Evolutionary conservation across 2,329 filamentous ascomycete genomes (phyloP), one percentile per base, ranked within the genome.

Genomic region (Tolypocladium inflatum): DNA sequence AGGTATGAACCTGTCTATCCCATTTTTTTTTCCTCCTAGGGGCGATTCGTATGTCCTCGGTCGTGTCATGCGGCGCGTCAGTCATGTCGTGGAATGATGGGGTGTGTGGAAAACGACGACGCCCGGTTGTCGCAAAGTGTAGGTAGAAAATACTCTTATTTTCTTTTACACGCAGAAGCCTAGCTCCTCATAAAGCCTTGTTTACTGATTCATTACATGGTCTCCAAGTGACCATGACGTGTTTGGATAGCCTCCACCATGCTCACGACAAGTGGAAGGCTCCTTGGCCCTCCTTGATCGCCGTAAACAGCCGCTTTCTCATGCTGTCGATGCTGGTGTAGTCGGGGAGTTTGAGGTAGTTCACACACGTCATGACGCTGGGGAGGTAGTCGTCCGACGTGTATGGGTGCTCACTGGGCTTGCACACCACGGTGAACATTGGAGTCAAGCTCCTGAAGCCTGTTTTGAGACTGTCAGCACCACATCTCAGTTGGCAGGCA

Each of bases 281-380:
- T 37, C 94, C 94, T 72, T 99, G 94, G 30, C 94, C 94, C 77
- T 99, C 95, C 72, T 86, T 89, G 70, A 96, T 96, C 33, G 94
- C 95, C 63, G 87, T 88, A 63, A 83, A 85, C 57, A 99, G 80
- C 71, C 90, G 90, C 70, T 88, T 83, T 68, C 82, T 87, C 74
- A 99, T 85, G 55, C 88, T 80, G 2, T 90, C 83, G 61, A 96
- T 76, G 64, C 78, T 85, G 64, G 86, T 93, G 74, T 99, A 99
- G 73, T 99, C 91, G 23, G 94, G 94, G 68, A 99, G 82, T 76
- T 99, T 99, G 67, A 99, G 84, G 71, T 99, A 99, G 74, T 99
- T 99, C 74, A 96, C 94, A 72, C 95, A 99, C 13, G 95, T 99
- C 95, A 99, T 99, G 71, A 99, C 95, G 71, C 92, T 97, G 15